These are phyloP conservation scores for Verticillium dahliae DNA, from an alignment of 2,329 filamentous ascomycete species.

Conservation along the genomic window DNA sequence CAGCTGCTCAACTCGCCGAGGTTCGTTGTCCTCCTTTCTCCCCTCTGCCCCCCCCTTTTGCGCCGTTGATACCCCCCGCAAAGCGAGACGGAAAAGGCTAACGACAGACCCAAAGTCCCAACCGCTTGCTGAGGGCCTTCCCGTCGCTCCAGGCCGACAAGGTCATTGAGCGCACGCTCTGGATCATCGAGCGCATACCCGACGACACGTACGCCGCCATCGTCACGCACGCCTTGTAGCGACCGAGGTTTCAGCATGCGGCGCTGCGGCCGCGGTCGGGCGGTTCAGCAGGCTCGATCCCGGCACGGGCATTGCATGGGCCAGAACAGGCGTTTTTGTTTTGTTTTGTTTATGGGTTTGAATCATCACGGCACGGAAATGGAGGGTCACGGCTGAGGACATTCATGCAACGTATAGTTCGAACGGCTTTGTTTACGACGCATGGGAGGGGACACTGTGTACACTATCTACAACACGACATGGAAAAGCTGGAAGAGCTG, in stretches of 20 bases:
- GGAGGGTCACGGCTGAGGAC: background rate
- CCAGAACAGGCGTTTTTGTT: background rate
- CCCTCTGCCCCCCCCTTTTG: background rate
- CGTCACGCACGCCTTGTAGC: conserved; percentile 71
- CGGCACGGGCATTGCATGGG: too few relatives aligned
- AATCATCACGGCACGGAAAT: background rate
- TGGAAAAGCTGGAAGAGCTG: background rate
- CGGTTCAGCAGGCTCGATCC: too few relatives aligned
- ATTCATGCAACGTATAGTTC: background rate
- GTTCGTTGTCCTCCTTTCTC: conserved; percentile 38
- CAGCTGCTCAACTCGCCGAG: conserved; percentile 77
- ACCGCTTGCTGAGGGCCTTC: conserved; percentile 83
- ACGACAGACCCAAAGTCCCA: conserved; percentile 55
- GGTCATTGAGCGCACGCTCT: conserved; percentile 78
- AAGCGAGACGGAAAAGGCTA: too few relatives aligned
- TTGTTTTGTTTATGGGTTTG: too few relatives aligned
- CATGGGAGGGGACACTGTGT: background rate
- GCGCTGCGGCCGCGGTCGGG: too few relatives aligned
- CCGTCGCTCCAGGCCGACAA: conserved; percentile 76
- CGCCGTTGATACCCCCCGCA: too few relatives aligned
- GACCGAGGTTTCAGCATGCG: background rate
- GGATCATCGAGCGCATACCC: conserved; percentile 83
- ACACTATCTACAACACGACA: background rate
- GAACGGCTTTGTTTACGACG: background rate
- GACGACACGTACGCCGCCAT: conserved; percentile 87